phyloP scores from a whole-genome alignment of 129 eudicot species.

The Kitagawia praeruptora region DNA sequence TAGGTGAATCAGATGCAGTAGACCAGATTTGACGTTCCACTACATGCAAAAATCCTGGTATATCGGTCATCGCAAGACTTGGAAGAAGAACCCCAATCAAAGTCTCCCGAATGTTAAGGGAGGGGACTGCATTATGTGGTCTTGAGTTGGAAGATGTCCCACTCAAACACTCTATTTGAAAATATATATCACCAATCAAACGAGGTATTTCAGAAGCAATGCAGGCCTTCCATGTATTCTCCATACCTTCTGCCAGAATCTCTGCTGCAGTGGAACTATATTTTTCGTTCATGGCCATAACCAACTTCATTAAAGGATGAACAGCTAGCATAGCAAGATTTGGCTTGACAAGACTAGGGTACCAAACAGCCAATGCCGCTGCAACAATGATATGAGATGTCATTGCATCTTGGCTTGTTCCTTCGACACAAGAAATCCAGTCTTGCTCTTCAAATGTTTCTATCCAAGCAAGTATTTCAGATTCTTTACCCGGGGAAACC shows the following conservation, averaged over 20 bases:
- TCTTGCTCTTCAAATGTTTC: slow-evolving; percentile 91
- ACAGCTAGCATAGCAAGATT: slow-evolving; percentile 50
- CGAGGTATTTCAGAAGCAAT: slow-evolving; percentile 76
- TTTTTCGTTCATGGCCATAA: slow-evolving; percentile 91
- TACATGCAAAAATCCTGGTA: slow-evolving; percentile 65
- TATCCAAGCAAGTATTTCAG: slow-evolving; percentile 71
- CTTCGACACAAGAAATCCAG: slow-evolving; percentile 93
- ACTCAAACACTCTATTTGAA: slow-evolving; percentile 76
- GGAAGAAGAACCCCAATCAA: slow-evolving; percentile 79
- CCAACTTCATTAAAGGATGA: slow-evolving; percentile 71
- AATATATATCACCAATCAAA: slow-evolving; percentile 68
- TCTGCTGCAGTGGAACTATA: slow-evolving; percentile 88
- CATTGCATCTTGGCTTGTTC: slow-evolving; percentile 97
- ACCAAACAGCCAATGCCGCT: slow-evolving; percentile 92
- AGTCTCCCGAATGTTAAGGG: slow-evolving; percentile 61
- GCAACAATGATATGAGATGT: slow-evolving; percentile 86
- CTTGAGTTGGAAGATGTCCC: slow-evolving; percentile 36
- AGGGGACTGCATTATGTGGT: slow-evolving; percentile 29
- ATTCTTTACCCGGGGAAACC: slow-evolving; percentile 32
- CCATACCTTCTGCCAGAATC: slow-evolving; percentile 97
- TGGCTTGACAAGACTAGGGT: slow-evolving; percentile 91
- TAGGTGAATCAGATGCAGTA: slow-evolving; percentile 98
- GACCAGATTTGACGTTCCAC: slow-evolving; percentile 94
- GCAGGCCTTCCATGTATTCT: slow-evolving; percentile 82
- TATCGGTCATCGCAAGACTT: slow-evolving; percentile 90